Evolutionary conservation across 108 stramenopile genomes (phyloP), one percentile per base, ranked within the genome.

Genomic region (Mediolabrus comicus): DNA sequence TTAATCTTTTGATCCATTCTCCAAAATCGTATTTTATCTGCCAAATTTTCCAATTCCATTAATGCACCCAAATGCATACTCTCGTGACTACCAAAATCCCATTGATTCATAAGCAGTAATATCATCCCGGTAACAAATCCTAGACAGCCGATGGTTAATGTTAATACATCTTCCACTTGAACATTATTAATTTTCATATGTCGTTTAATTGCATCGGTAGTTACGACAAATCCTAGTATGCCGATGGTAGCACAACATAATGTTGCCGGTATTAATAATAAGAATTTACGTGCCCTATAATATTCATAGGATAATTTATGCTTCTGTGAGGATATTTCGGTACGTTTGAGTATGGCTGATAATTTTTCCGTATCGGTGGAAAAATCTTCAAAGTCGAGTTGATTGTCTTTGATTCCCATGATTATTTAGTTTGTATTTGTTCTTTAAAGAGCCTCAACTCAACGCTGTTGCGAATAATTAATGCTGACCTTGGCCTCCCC

Each of bases 341-440:
- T 52, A 0, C 67, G 75, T 63, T 69, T 76, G 7, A 69, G 62
- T 28, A 76, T 57, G 53, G 75, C 67, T 53, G 75, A 76, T 49
- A 76, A 13, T 65, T 75, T 75, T 59, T 75, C 74, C 22, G 65
- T 61, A 60, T 75, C 74, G 53, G 74, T 43, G 52, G 66, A 67
- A 14, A 75, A 75, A 19, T 75, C 74, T 60, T 75, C 74, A 52
- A 75, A 75, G 59, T 75, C 74, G 66, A 75, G 60, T 61, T 67
- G 65, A n/a, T 59, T 59, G 51, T 75, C 74, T 61, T 62, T 53
- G 38, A 67, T 66, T 7, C 59, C 59, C 59, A 75, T 72, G n/a
- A 7, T 55, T n/a, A 4, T 34, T 0, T 17, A 10, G 25, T 39
- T 13, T 34, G 34, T 62, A 17, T n/a, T n/a, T n/a, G n/a, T n/a